Base-by-base conservation (phyloP, 2,329 filamentous ascomycete species). In the Cadophora gregata region DNA sequence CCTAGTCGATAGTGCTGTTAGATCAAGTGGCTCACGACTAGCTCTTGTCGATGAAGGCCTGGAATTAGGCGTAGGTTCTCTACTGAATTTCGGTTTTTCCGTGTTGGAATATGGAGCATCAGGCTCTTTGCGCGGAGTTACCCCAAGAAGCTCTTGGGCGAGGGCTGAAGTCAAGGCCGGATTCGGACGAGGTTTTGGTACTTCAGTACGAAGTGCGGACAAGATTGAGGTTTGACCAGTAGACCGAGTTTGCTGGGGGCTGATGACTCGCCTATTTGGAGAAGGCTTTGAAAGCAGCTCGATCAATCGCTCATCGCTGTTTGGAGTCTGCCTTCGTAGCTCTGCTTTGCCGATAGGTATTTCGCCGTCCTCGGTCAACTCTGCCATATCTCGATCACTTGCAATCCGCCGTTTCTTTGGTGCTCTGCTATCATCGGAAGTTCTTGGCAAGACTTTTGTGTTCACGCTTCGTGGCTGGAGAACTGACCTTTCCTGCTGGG, bases 391-490 rank as follows among this genome's bases (percentile, higher is more conserved):
- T 42, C 68, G 61, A 19, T 73, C 64, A 29, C 47, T 68, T 27
- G 63, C 68, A 38, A 68, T 51, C 36, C 70, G 67, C 6, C 66
- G 68, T 63, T 69, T 74, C 29, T 71, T 72, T 0, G 64, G 27
- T 14, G 55, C 45, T 33, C 56, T 66, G 0, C 48, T 67, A 1
- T 63, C 56, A 10, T 66, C 66, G 3, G 70, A 71, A 21, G 71
- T 74, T 21, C 67, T 70, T 12, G 73, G 71, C 14, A 75, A 38
- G 9, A 77, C 70, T 7, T 67, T 67, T 25, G 62, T 67, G 51
- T 77, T 77, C n/a, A 71, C 53, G 45, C 74, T 76, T 12, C 73
- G 47, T 21, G 72, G 68, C 56, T 71, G 73, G 12, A 77, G 59
- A 16, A 70, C 70, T 29, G 70, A 71, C 10, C 29, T 63, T 29